A percentile compares a stretch with the other conserved stretches of the same genome.
Conservation (phyloP, 192 early-diverging fungal species). For the Kappamyces sp. region DNA sequence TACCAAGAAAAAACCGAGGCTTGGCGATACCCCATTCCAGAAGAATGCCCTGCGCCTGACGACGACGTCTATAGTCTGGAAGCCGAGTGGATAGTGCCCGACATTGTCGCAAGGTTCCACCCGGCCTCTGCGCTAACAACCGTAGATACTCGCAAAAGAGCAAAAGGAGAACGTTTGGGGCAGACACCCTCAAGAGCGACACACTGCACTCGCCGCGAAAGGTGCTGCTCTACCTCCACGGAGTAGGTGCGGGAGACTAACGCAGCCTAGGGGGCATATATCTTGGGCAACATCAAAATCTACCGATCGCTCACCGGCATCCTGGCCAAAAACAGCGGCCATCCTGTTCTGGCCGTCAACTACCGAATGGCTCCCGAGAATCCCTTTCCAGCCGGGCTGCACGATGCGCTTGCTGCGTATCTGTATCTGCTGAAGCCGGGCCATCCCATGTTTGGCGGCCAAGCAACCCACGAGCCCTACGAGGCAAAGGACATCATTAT, state of each 20-base stretch:
- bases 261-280: slow-evolving; percentile 43
- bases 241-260: too few relatives aligned
- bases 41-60: slow-evolving; percentile 5
- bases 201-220: slow-evolving; percentile 11
- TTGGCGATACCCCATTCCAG: slow-evolving; percentile 10
- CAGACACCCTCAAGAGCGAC: not conserved
- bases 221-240: slow-evolving; percentile 35
- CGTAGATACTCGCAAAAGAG: not conserved
- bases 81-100: slow-evolving; percentile 32
- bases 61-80: slow-evolving; percentile 23
- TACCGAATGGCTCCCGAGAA: slow-evolving; percentile 40
- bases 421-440: slow-evolving; percentile 33
- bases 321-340: slow-evolving; percentile 26
- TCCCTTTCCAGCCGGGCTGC: slow-evolving; percentile 37
- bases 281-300: slow-evolving; percentile 22
- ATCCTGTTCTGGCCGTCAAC: slow-evolving; percentile 26
- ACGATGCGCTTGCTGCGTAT: slow-evolving; percentile 41
- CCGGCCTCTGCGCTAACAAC: not conserved
- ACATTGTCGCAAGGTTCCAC: slow-evolving; percentile 3
- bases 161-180: slow-evolving; percentile 6
- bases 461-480: slow-evolving; percentile 22
- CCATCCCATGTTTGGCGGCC: slow-evolving; percentile 28
- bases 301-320: slow-evolving; percentile 31
- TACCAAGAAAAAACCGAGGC: slow-evolving; percentile 9
- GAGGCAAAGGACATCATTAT: slow-evolving; percentile 33